Conservation (phyloP, 2,329 filamentous ascomycete species). For the Aureobasidium musti region DNA sequence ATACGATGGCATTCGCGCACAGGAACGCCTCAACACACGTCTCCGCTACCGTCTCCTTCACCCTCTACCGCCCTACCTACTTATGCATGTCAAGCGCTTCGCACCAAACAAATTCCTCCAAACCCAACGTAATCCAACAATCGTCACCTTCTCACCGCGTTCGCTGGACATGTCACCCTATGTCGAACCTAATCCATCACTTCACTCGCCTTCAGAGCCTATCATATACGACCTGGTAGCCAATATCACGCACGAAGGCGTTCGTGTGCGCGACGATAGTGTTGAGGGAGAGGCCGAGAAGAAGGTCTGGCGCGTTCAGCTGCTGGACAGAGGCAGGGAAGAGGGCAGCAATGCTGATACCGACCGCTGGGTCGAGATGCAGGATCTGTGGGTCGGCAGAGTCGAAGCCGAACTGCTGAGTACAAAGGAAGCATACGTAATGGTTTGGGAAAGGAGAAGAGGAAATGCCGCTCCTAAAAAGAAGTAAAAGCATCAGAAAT, state of each 20-base stretch:
- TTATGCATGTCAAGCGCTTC: constrained; percentile 97
- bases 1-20: constrained; percentile 84
- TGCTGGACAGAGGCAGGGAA: constrained; percentile 64
- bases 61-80: constrained; percentile 84
- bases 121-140: constrained; percentile 88
- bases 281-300: constrained; percentile 89
- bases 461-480: constrained; percentile 38
- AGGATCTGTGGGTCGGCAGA: constrained; percentile 90
- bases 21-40: constrained; percentile 85
- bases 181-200: constrained; percentile 78
- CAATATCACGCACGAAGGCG: constrained; percentile 87
- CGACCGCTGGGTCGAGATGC: constrained; percentile 82
- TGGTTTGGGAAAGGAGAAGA: constrained; percentile 89
- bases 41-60: constrained; percentile 87
- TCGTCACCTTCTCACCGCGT: constrained; percentile 89
- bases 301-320: constrained; percentile 93
- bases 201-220: constrained; percentile 73
- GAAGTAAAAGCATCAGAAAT: constrained; percentile 14
- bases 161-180: constrained; percentile 86
- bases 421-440: constrained; percentile 89
- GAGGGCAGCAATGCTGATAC: constrained; percentile 46
- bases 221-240: constrained; percentile 95
- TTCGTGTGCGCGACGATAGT: constrained; percentile 72
- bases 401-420: constrained; percentile 88
- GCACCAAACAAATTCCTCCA: constrained; percentile 94